A percentile compares a stretch with the other conserved stretches of the same genome.
Evolutionary conservation across 2,329 filamentous ascomycete genomes (phyloP).

Genomic region (Capronia epimyces): DNA sequence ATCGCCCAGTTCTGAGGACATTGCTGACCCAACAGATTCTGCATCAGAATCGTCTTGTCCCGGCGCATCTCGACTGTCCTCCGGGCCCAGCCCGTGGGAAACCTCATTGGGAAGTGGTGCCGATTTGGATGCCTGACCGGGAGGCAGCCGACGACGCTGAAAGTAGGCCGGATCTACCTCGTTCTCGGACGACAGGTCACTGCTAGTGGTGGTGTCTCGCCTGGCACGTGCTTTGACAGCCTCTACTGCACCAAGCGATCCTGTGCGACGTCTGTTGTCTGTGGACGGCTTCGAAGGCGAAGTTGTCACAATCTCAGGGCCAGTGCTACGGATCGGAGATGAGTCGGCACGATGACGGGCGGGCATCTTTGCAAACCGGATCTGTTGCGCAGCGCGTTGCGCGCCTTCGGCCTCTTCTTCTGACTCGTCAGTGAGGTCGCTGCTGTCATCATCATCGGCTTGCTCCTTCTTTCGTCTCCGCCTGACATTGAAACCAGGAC

Average conservation of each 20-base stretch:
- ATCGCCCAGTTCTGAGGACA: constrained; percentile 52
- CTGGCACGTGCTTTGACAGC: constrained; percentile 50
- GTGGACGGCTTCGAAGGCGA: constrained; percentile 50
- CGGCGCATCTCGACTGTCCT: constrained; percentile 15
- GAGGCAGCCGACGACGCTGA: constrained; percentile 50
- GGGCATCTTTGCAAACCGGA: constrained; percentile 95
- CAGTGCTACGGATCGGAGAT: constrained; percentile 64
- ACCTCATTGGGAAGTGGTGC: constrained; percentile 20
- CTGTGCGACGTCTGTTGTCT: constrained; percentile 46
- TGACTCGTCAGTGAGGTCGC: constrained; percentile 61
- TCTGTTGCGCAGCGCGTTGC: constrained; percentile 69
- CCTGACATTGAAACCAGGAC: constrained; percentile 46
- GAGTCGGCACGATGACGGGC: constrained; percentile 79
- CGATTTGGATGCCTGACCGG: constrained; percentile 34
- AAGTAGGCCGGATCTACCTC: constrained; percentile 51
- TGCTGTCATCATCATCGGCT: constrained; percentile 60
- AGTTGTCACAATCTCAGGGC: constrained; percentile 49
- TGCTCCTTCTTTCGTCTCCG: constrained; percentile 52
- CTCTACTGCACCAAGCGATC: constrained; percentile 53
- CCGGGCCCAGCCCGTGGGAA: not conserved
- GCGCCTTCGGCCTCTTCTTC: constrained; percentile 54
- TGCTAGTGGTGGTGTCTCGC: constrained; percentile 60
- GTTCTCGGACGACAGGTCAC: constrained; percentile 62
- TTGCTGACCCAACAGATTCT: constrained; percentile 45
- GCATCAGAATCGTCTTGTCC: constrained; percentile 45